A percentile compares a stretch with the other conserved stretches of the same genome.
Evolutionary conservation across 331 rosid species (phyloP).

Genomic region (Ulmus americana): DNA sequence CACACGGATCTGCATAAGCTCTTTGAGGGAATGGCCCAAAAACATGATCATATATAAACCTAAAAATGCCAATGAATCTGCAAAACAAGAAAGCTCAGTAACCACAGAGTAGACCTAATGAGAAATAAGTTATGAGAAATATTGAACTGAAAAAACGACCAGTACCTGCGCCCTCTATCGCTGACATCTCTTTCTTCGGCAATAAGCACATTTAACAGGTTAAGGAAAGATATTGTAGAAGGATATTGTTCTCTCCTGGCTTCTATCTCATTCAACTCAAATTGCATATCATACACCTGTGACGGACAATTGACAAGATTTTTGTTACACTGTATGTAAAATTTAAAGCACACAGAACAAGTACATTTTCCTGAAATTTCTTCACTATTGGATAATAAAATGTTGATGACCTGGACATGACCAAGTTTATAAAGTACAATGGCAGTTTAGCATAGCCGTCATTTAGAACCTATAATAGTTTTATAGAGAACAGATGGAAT

Average conservation of each 20-base stretch:
- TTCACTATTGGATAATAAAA: not conserved
- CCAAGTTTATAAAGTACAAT: not conserved
- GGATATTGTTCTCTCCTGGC: slow-evolving; percentile 96
- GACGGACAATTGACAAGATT: slow-evolving; percentile 16
- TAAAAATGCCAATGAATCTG: slow-evolving; percentile 94
- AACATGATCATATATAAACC: slow-evolving; percentile 88
- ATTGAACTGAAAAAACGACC: slow-evolving; percentile 9
- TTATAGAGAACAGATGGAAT: not conserved
- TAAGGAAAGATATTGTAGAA: slow-evolving; percentile 87
- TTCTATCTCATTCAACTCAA: slow-evolving; percentile 86
- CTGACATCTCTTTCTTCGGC: slow-evolving; percentile 81
- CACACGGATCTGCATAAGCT: slow-evolving; percentile 78
- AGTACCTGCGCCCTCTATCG: slow-evolving; percentile 88
- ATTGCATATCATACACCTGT: slow-evolving; percentile 97
- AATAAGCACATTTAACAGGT: slow-evolving; percentile 79
- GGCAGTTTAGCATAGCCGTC: not conserved
- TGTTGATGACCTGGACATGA: not conserved
- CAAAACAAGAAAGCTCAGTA: slow-evolving; percentile 10
- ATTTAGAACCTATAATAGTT: not conserved
- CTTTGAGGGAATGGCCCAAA: slow-evolving; percentile 97
- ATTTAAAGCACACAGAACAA: not conserved
- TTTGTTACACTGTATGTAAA: not conserved
- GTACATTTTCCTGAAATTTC: not conserved
- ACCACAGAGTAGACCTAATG: slow-evolving; percentile 11
- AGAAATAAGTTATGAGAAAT: slow-evolving; percentile 11